Percentiles rank a stretch among this genome's conserved stretches.
phyloP scores from a whole-genome alignment of 176 grass and related monocot genomes.

The Oryza rufipogon region DNA sequence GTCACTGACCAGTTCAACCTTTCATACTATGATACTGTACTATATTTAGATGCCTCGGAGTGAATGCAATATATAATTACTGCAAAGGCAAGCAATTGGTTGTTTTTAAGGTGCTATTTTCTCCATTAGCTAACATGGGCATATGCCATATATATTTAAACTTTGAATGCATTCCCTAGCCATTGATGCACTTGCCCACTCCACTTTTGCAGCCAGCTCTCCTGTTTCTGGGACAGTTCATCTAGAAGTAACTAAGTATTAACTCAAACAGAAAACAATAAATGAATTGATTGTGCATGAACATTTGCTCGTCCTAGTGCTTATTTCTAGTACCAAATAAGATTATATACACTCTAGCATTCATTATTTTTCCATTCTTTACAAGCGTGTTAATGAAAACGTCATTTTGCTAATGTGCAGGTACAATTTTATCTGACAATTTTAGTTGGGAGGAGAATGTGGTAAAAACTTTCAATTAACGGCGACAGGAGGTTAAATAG shows the following conservation, averaged over 20 bases:
- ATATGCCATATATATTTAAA: background rate
- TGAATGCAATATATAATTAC: background rate
- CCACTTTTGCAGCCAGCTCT: background rate
- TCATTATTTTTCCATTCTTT: background rate
- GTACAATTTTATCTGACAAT: conserved; percentile 72
- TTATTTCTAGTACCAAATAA: background rate
- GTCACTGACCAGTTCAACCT: background rate
- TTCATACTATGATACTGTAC: no score
- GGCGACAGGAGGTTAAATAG: conserved; percentile 50
- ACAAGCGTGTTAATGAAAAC: background rate
- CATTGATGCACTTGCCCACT: background rate
- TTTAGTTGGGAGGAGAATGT: conserved; percentile 70
- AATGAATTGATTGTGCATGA: background rate
- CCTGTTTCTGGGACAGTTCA: no score
- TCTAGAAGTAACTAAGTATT: no score
- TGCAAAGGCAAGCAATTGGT: background rate
- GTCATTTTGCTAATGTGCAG: conserved; percentile 42
- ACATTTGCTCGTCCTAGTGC: background rate
- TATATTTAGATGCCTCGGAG: no score
- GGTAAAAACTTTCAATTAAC: conserved; percentile 73
- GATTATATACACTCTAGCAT: background rate
- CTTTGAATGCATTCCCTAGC: background rate
- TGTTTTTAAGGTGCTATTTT: background rate
- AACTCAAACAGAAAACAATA: background rate
- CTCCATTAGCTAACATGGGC: background rate